Percentiles rank a stretch among this genome's conserved stretches.
Evolutionary conservation across 2,329 filamentous ascomycete species (phyloP).

Genomic region (Huntiella savannae): DNA sequence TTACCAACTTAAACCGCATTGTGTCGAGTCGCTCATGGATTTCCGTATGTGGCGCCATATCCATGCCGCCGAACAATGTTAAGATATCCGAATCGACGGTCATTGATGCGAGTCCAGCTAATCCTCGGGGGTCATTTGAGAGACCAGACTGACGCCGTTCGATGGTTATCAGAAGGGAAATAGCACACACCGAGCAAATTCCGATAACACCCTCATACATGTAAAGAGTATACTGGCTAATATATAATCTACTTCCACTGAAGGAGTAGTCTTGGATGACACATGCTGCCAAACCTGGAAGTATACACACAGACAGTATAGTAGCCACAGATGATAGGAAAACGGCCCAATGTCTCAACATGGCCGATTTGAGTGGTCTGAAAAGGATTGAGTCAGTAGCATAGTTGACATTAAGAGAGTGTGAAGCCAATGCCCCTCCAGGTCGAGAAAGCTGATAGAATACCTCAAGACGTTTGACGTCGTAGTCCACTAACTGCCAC

Average conservation of each 20-base stretch:
- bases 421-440: conserved; percentile 39
- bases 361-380: conserved; percentile 42
- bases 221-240: conserved; percentile 41
- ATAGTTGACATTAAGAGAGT: conserved; percentile 57
- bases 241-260: conserved; percentile 21
- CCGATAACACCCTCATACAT: conserved; percentile 36
- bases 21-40: conserved; percentile 50
- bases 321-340: conserved; percentile 45
- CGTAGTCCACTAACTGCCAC: conserved; percentile 48
- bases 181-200: conserved; percentile 38
- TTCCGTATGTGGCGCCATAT: conserved; percentile 43
- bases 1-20: conserved; percentile 48
- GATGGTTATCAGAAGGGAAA: conserved; percentile 39
- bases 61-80: conserved; percentile 54
- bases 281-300: conserved; percentile 51
- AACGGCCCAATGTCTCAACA: conserved; percentile 47
- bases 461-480: conserved; percentile 45
- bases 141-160: conserved; percentile 45
- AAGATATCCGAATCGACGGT: conserved; percentile 54
- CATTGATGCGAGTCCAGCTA: conserved; percentile 58
- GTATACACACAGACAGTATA: conserved; percentile 45
- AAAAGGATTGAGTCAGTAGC: conserved; percentile 48
- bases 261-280: not conserved
- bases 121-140: conserved; percentile 48
- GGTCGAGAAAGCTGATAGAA: conserved; percentile 45